Base-by-base conservation (phyloP, 192 early-diverging fungal species). In the Backusella macrospora region DNA sequence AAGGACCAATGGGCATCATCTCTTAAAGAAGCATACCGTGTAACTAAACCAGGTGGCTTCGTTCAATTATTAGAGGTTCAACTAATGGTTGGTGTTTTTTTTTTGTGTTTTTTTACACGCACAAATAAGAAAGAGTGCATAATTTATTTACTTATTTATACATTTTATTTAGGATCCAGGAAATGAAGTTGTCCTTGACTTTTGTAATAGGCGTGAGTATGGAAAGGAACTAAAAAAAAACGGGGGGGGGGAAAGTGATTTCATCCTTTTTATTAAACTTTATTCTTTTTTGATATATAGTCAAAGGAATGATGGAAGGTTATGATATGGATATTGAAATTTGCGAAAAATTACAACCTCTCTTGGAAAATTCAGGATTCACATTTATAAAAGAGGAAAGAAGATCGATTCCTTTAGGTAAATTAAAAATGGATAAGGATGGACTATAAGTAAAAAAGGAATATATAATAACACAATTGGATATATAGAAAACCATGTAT, bases 61-160 rank as follows among this genome's bases (percentile, higher is more conserved):
- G 62, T 78, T n/a, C 76, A 78, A 64, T 23, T 78, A 26, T 14
- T 78, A 52, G 76, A 79, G 38, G 43, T 40, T n/a, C 74, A 79
- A 13, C 40, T 70, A 42, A 79, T 66, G 55, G 79, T 73, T 73
- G 29, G 63, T 49, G 43, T 66, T 72, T 71, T 16, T 59, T 49
- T 37, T 39, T 26, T 37, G 14, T 37, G 5, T n/a, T 48, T 5
- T 65, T 6, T 65, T 65, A 40, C 38, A 39, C 42, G 4, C 29
- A 34, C 21, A 70, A 13, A 70, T 26, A 14, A 67, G 12, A 23
- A 5, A 23, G n/a, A 68, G 45, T 5, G 21, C 44, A 29, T 21
- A 7, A 47, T 68, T 38, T 44, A 42, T 21, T n/a, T 29, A 37
- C 12, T 43, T 38, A 9, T 59, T 55, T 34, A 14, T 34, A 34